phyloP scores from a whole-genome alignment of 1,284 basidiomycete genomes.

The Fereydounia khargensis region DNA sequence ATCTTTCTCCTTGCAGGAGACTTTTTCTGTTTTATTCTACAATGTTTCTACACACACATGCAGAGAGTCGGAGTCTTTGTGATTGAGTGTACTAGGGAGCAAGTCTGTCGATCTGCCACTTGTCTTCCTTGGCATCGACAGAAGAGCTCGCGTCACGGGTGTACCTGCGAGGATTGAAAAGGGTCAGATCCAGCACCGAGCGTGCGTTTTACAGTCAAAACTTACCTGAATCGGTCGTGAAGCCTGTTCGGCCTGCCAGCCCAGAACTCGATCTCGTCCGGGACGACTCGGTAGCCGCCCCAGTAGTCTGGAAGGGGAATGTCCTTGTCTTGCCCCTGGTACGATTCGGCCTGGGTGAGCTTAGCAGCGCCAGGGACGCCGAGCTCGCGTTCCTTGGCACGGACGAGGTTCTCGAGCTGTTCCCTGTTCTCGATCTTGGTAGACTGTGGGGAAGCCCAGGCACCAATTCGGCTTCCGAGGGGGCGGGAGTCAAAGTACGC shows the following conservation, averaged over 20 bases:
- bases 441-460: constrained; percentile 89
- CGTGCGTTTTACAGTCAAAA: too few species aligned
- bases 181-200: too few species aligned
- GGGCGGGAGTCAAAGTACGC: constrained; percentile 84
- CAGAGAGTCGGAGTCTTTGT: too few species aligned
- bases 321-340: constrained; percentile 17
- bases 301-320: constrained; percentile 86
- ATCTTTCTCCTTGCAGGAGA: too few species aligned
- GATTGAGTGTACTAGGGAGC: too few species aligned
- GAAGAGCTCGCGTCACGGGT: constrained; percentile 18
- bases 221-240: constrained; percentile 51
- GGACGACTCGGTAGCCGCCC: constrained; percentile 93
- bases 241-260: constrained; percentile 48
- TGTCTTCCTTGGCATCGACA: constrained; percentile 11
- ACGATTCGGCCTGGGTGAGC: constrained; percentile 20
- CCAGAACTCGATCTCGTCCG: constrained; percentile 67
- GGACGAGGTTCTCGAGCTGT: constrained; percentile 65
- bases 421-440: constrained; percentile 69
- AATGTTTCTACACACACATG: too few species aligned
- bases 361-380: constrained; percentile 59
- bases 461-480: constrained; percentile 78
- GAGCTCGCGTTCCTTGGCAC: constrained; percentile 67
- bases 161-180: too few species aligned
- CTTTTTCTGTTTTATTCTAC: too few species aligned
- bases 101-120: constrained; percentile 38